Evolutionary conservation across 2,329 filamentous ascomycete genomes (phyloP).

Genomic region (Penicillium digitatum): DNA sequence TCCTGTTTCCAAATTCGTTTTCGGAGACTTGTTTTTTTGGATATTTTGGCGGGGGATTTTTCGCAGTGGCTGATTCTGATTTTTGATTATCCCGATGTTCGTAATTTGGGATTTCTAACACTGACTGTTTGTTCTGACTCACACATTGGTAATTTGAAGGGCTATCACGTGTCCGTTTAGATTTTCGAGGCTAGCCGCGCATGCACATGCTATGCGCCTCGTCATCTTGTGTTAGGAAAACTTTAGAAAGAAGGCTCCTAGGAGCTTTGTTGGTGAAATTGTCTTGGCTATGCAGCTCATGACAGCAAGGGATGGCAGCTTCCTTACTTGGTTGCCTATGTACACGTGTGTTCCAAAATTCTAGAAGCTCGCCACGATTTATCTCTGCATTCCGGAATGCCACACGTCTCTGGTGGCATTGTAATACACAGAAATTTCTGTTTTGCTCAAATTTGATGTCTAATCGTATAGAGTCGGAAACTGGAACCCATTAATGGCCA

Average conservation of each 20-base stretch:
- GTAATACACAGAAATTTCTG: not conserved
- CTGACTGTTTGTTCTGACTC: slow-evolving; percentile 1
- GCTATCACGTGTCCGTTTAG: not conserved
- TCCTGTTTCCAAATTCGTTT: not conserved
- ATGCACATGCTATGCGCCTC: not conserved
- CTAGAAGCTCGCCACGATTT: not conserved
- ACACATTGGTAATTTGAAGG: not conserved
- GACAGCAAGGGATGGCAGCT: not conserved
- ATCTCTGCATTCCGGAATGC: not conserved
- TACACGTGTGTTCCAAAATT: not conserved
- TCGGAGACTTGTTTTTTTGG: not conserved
- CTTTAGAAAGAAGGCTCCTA: not conserved
- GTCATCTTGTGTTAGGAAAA: not conserved
- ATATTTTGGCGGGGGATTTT: too few relatives aligned
- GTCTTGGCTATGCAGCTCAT: not conserved
- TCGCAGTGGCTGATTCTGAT: not conserved
- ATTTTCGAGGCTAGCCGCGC: not conserved
- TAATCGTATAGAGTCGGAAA: not conserved
- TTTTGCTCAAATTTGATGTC: not conserved
- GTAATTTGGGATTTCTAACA: not conserved
- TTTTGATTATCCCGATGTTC: not conserved
- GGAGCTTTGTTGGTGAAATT: not conserved
- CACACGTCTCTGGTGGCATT: not conserved
- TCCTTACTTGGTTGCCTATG: not conserved
- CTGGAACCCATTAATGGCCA: not conserved